Evolutionary conservation across 108 stramenopile genomes (phyloP), one percentile per base, ranked within the genome.

Genomic region (Pseudonitzschia multiseries): DNA sequence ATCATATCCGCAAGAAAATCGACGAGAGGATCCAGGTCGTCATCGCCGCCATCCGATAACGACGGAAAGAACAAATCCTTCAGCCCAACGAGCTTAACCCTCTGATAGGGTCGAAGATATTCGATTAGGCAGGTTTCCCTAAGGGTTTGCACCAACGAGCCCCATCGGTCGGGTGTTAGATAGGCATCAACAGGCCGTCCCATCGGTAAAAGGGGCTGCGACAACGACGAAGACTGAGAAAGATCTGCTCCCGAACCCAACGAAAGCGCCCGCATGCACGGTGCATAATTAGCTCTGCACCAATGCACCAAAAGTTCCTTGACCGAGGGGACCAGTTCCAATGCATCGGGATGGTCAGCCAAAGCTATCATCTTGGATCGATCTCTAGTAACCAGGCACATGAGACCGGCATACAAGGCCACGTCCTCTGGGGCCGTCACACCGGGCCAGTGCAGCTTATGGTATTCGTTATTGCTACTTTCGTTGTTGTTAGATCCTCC

Each of bases 71-170:
- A 73, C 31, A 80, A 73, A 8, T 73, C 42, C 28, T 68, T 79
- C 87, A 94, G 84, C n/a, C 53, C 71, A 29, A 76, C 78, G 62
- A 94, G 69, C n/a, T 76, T 75, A 4, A 89, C 83, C 1, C 82
- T 73, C 29, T 80, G 79, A 62, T 89, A 92, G 2, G 93, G 89
- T 57, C 57, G 70, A 42, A 87, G 81, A 57, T 92, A 94, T 68
- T 90, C 87, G 65, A 80, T 76, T 18, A 94, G 69, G 71, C 87
- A 89, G 28, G 73, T 74, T 62, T 90, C 86, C 33, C 85, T 79
- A 22, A 94, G 81, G 56, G 59, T 70, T 51, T 82, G 69, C 12
- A 80, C 43, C 27, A 94, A 67, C 1, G 31, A 53, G 0, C 68
- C 56, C 52, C 84, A 81, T 51, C 84, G 81, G 10, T 74, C 43